Percentiles rank a stretch among this genome's conserved stretches.
Evolutionary conservation across 2,329 filamentous ascomycete species (phyloP).

Genomic region (Curvularia lunata): DNA sequence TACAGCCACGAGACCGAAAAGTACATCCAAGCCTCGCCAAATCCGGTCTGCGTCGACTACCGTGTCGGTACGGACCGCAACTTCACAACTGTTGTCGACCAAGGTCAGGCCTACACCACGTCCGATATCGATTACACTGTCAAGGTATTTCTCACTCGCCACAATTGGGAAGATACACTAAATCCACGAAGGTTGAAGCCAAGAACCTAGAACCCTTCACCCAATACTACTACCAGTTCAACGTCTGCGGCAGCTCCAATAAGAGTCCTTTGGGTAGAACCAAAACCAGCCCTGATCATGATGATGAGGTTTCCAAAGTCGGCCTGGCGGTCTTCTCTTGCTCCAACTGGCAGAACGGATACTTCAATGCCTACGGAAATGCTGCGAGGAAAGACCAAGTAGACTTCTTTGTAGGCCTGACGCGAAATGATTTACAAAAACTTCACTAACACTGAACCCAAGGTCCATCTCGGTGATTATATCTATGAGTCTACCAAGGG

Average conservation of each 20-base stretch:
- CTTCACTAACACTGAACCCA: conserved; percentile 28
- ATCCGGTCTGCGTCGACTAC: conserved; percentile 72
- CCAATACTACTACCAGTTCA: conserved; percentile 74
- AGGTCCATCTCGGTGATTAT: conserved; percentile 53
- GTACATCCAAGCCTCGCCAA: conserved; percentile 60
- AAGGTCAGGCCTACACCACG: conserved; percentile 70
- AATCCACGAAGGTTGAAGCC: conserved; percentile 64
- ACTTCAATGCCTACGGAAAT: conserved; percentile 57
- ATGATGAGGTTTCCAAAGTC: conserved; percentile 64
- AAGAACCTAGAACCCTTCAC: conserved; percentile 67
- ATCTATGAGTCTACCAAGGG: conserved; percentile 51
- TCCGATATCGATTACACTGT: conserved; percentile 78
- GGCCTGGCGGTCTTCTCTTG: conserved; percentile 74
- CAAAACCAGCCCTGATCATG: conserved; percentile 68
- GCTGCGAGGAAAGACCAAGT: conserved; percentile 50
- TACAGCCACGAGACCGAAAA: conserved; percentile 62
- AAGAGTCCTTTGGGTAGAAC: conserved; percentile 70
- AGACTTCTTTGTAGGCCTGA: conserved; percentile 63
- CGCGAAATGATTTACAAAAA: background rate
- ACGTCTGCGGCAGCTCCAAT: conserved; percentile 67
- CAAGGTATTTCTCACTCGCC: conserved; percentile 57
- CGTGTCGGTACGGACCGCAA: conserved; percentile 60
- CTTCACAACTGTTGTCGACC: conserved; percentile 58
- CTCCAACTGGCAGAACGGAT: conserved; percentile 59
- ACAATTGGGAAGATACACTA: conserved; percentile 6